Evolutionary conservation across 1,139 yeast genomes (phyloP).

Genomic region (Yamadazyma kanchanaburiensis): DNA sequence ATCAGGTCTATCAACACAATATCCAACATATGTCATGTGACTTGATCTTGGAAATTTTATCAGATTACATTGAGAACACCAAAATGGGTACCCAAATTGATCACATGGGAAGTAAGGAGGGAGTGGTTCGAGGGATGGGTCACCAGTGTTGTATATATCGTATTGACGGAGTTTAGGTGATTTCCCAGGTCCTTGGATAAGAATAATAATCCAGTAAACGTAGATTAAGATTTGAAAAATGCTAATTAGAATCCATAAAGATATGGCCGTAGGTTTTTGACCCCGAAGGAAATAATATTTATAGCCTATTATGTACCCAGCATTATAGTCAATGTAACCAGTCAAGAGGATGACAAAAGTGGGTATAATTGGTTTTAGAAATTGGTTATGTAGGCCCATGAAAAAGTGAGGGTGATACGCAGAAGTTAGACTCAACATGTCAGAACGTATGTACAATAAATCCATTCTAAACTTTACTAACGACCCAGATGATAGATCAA

Average conservation of each 20-base stretch:
- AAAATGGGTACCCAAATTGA: conserved; percentile 56
- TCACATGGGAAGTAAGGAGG: conserved; percentile 60
- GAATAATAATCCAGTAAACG: conserved; percentile 30
- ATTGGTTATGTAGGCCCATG: too few species aligned
- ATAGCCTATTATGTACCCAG: conserved; percentile 36
- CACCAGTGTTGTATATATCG: conserved; percentile 20
- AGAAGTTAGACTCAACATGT: too few species aligned
- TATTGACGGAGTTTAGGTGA: conserved; percentile 22
- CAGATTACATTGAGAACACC: conserved; percentile 54
- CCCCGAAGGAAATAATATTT: too few species aligned
- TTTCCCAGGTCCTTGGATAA: conserved; percentile 34
- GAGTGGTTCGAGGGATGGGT: conserved; percentile 14
- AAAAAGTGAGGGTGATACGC: too few species aligned
- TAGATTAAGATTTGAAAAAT: conserved; percentile 21
- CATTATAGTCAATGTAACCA: conserved; percentile 32
- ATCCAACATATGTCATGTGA: conserved; percentile 46
- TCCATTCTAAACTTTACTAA: background rate
- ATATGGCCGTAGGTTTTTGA: conserved; percentile 26
- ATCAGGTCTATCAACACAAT: conserved; percentile 58
- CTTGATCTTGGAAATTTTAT: conserved; percentile 53
- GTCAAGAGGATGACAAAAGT: too few species aligned
- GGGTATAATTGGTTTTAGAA: too few species aligned
- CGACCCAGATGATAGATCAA: conserved; percentile 32
- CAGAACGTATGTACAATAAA: conserved; percentile 1
- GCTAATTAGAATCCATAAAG: conserved; percentile 32